These are phyloP conservation scores for Acacia crassicarpa DNA, from an alignment of 306 rosid genomes.

Conservation along the genomic window DNA sequence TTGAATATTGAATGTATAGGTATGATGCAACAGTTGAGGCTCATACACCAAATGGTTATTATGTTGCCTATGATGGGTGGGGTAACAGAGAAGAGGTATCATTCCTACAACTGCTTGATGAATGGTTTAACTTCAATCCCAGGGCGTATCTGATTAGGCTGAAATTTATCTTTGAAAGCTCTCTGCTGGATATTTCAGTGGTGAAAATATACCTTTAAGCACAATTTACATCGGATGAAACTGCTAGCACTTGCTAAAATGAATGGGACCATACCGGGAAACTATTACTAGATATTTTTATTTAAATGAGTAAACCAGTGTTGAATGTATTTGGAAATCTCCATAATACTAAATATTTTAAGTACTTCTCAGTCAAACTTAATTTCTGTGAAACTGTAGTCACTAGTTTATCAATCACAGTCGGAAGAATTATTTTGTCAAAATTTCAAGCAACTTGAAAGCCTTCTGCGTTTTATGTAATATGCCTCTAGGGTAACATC, in stretches of 20 bases:
- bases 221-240: not conserved
- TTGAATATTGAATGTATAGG: slow-evolving; percentile 58
- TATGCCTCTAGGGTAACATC: slow-evolving; percentile 11
- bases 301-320: not conserved
- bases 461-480: not conserved
- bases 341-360: not conserved
- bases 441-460: not conserved
- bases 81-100: slow-evolving; percentile 97
- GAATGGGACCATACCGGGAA: not conserved
- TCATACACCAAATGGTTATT: slow-evolving; percentile 77
- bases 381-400: not conserved
- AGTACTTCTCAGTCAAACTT: not conserved
- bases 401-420: not conserved
- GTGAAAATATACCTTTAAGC: not conserved
- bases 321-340: not conserved
- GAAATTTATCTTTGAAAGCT: not conserved
- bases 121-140: slow-evolving; percentile 4
- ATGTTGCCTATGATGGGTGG: slow-evolving; percentile 76
- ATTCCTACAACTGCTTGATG: slow-evolving; percentile 22
- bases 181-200: not conserved
- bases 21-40: slow-evolving; percentile 82
- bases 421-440: slow-evolving; percentile 22
- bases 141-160: not conserved
- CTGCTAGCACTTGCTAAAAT: not conserved
- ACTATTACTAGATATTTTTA: not conserved